Evolutionary conservation across 2,329 filamentous ascomycete species (phyloP).

Genomic region (Monosporascus sp.): DNA sequence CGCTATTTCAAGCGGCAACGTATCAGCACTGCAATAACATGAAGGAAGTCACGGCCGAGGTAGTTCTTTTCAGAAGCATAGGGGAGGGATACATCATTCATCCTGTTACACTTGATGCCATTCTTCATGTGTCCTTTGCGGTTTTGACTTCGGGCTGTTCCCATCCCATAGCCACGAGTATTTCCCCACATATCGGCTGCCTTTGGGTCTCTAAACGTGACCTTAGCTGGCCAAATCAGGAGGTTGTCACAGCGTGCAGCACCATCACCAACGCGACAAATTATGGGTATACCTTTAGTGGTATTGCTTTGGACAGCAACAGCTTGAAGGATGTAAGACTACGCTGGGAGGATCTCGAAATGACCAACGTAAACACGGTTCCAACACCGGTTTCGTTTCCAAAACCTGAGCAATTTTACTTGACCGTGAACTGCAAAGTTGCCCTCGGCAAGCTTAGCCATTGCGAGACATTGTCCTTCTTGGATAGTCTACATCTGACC

Average conservation of each 20-base stretch:
- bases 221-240: neutral
- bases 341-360: conserved; percentile 6
- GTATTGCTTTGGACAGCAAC: neutral
- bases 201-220: conserved; percentile 8
- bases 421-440: conserved; percentile 7
- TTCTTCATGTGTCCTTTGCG: conserved; percentile 6
- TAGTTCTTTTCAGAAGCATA: neutral
- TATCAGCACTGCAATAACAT: neutral
- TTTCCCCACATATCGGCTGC: conserved; percentile 4
- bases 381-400: neutral
- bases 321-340: neutral
- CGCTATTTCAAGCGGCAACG: neutral
- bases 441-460: conserved; percentile 3
- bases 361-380: conserved; percentile 1
- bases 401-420: conserved; percentile 6
- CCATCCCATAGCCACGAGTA: conserved; percentile 5
- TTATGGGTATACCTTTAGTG: conserved; percentile 2
- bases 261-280: neutral
- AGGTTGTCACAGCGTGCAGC: neutral
- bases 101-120: conserved; percentile 8
- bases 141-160: conserved; percentile 6
- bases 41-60: conserved; percentile 1
- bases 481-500: neutral
- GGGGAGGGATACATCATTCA: conserved; percentile 7
- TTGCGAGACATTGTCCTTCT: neutral